A percentile compares a stretch with the other conserved stretches of the same genome.
Conservation (phyloP, 2,329 filamentous ascomycete species). For the Venturia oleaginea region DNA sequence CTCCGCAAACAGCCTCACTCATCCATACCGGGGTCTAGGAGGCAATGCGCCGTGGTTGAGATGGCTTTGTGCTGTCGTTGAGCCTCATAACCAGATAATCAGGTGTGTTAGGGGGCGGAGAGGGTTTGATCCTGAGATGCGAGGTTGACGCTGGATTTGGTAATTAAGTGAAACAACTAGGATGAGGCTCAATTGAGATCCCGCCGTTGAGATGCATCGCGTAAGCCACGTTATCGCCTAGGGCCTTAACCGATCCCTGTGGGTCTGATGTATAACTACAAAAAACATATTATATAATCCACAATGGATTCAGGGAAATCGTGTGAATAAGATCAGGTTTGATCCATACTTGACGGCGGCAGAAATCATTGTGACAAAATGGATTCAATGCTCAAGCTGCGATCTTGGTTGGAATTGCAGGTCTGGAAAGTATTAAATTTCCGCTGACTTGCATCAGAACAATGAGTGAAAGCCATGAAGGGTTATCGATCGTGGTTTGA, state of each 20-base stretch:
- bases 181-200: slow-evolving; percentile 1
- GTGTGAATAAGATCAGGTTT: too few relatives aligned
- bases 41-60: background rate
- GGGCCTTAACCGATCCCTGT: background rate
- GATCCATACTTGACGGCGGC: too few relatives aligned
- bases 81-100: background rate
- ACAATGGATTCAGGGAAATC: too few relatives aligned
- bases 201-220: background rate
- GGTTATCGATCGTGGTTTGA: too few relatives aligned
- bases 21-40: background rate
- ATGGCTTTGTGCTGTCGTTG: background rate
- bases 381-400: too few relatives aligned
- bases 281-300: background rate
- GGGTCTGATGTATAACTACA: background rate
- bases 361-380: too few relatives aligned
- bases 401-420: too few relatives aligned
- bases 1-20: background rate
- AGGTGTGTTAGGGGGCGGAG: background rate
- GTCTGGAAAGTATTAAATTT: too few relatives aligned
- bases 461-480: too few relatives aligned
- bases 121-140: background rate
- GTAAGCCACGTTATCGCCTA: slow-evolving; percentile 2
- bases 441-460: too few relatives aligned
- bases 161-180: background rate
- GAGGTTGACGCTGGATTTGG: background rate